phyloP scores from a whole-genome alignment of 768 basidiomycete genomes.

The Kwoniella newhampshirensis region DNA sequence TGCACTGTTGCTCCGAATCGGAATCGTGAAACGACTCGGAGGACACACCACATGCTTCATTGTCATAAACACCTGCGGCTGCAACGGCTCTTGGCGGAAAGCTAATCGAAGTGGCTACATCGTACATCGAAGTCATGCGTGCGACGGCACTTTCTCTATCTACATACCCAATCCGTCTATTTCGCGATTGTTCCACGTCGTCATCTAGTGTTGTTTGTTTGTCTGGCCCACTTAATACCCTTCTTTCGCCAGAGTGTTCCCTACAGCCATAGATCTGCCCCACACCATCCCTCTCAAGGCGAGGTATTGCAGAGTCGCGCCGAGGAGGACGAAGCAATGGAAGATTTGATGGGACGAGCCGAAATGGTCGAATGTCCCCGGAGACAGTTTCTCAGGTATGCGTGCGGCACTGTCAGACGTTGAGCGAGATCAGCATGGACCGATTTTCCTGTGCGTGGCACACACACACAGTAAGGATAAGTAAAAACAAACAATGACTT shows the following conservation, averaged over 20 bases:
- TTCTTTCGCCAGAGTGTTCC: slow-evolving; percentile 4
- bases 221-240: slow-evolving; percentile 1
- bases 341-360: slow-evolving; percentile 87
- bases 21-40: no score
- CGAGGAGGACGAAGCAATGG: slow-evolving; percentile 66
- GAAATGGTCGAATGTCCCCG: slow-evolving; percentile 76
- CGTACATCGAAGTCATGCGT: no score
- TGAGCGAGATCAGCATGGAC: slow-evolving; percentile 2
- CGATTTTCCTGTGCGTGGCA: neutral
- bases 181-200: no score
- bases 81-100: no score
- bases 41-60: neutral
- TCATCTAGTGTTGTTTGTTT: no score
- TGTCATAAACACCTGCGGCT: neutral
- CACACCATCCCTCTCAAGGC: slow-evolving; percentile 48
- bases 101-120: no score
- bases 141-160: no score
- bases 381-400: slow-evolving; percentile 71
- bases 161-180: no score
- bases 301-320: slow-evolving; percentile 41
- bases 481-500: no score
- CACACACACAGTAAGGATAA: slow-evolving; percentile 11
- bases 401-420: slow-evolving; percentile 66
- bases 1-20: no score
- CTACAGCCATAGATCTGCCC: slow-evolving; percentile 35